Percentiles rank a stretch among this genome's conserved stretches.
Conservation (phyloP, 2,329 filamentous ascomycete species). For the Cucurbitaria berberidis region DNA sequence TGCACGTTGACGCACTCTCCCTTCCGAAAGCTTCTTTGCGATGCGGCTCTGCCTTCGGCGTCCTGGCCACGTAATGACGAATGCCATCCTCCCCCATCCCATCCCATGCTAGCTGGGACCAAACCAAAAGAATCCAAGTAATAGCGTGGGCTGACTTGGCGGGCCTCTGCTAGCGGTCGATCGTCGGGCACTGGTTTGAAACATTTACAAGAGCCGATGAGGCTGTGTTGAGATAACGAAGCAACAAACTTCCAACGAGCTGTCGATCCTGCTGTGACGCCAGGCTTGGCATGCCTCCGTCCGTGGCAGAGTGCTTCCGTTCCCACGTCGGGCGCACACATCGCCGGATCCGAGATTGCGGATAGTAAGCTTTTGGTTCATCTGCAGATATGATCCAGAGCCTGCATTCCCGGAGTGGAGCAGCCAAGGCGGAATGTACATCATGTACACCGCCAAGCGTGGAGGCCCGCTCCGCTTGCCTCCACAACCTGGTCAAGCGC, state of each 20-base stretch:
- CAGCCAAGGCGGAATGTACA: constrained; percentile 32
- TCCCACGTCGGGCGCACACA: background rate
- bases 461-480: constrained; percentile 31
- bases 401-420: constrained; percentile 29
- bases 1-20: background rate
- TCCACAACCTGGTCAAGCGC: constrained; percentile 15
- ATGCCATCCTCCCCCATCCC: background rate
- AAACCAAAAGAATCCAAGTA: constrained; percentile 11
- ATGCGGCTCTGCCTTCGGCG: background rate
- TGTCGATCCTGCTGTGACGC: constrained; percentile 16
- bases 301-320: constrained; percentile 9
- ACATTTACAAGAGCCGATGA: constrained; percentile 21
- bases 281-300: constrained; percentile 12
- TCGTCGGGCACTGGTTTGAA: constrained; percentile 4
- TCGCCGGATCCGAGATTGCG: constrained; percentile 4
- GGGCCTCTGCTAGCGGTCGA: constrained; percentile 15
- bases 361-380: constrained; percentile 9
- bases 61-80: background rate
- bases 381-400: constrained; percentile 23
- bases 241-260: constrained; percentile 16
- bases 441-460: constrained; percentile 27
- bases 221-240: constrained; percentile 41
- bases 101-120: background rate
- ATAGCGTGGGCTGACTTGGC: constrained; percentile 16
- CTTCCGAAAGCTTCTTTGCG: background rate